These are phyloP conservation scores for Paramarasmius palmivorus DNA, from an alignment of 1,284 basidiomycete genomes.

Conservation along the genomic window DNA sequence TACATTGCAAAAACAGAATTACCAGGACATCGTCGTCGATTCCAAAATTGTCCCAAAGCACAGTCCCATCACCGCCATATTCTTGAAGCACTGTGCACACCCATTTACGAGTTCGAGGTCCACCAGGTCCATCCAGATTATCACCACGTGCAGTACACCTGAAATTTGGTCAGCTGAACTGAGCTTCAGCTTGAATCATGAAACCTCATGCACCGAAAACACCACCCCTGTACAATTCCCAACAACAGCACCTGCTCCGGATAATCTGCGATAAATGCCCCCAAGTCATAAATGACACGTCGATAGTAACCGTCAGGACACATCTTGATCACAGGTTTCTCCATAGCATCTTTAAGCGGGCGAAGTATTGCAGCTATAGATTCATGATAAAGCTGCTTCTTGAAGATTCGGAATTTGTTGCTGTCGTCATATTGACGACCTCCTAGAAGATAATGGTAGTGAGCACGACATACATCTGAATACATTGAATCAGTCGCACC, in stretches of 20 bases:
- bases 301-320: slow-evolving; percentile 26
- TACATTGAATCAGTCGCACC: slow-evolving; percentile 15
- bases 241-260: slow-evolving; percentile 22
- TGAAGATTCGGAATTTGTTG: neutral
- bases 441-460: neutral
- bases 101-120: neutral
- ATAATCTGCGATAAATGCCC: slow-evolving; percentile 35
- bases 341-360: slow-evolving; percentile 15
- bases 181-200: neutral
- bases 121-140: slow-evolving; percentile 14
- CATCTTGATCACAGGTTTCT: slow-evolving; percentile 16
- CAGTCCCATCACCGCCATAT: slow-evolving; percentile 1
- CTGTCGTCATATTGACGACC: neutral
- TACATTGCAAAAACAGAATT: neutral
- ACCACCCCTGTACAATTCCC: slow-evolving; percentile 30
- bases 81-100: neutral
- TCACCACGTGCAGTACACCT: slow-evolving; percentile 16
- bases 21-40: slow-evolving; percentile 13
- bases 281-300: slow-evolving; percentile 26
- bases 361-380: neutral
- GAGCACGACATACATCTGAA: neutral
- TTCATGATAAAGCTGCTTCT: neutral
- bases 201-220: slow-evolving; percentile 23
- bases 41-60: slow-evolving; percentile 16
- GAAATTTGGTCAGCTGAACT: too few relatives aligned